A percentile compares a stretch with the other conserved stretches of the same genome.
These are phyloP conservation scores for Alternaria arbusti DNA, from an alignment of 2,329 filamentous ascomycete species.

Conservation along the genomic window DNA sequence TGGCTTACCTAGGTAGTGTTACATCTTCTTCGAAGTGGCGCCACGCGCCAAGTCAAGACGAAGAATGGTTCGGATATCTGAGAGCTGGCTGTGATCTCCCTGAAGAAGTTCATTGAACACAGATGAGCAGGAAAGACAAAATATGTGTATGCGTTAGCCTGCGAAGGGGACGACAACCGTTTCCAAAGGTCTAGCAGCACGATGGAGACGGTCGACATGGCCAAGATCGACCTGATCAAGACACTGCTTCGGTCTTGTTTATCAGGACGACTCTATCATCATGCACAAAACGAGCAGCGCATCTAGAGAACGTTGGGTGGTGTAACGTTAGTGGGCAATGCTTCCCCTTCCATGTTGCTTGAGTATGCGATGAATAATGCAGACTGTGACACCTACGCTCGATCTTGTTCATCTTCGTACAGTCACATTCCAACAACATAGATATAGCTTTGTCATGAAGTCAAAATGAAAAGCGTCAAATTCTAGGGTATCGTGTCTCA, in stretches of 20 bases:
- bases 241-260: neutral
- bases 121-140: neutral
- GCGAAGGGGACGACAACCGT: neutral
- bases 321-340: neutral
- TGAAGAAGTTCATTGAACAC: no score
- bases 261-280: neutral
- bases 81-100: no score
- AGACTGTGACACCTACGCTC: neutral
- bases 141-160: neutral
- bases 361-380: neutral
- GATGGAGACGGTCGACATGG: neutral
- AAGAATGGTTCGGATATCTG: no score
- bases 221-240: neutral
- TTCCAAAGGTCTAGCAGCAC: neutral
- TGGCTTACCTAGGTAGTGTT: no score
- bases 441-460: neutral
- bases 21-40: no score
- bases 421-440: neutral
- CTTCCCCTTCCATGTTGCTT: neutral
- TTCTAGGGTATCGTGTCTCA: neutral
- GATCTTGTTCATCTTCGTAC: neutral
- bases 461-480: neutral
- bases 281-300: neutral
- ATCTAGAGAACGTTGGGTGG: neutral
- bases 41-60: no score